phyloP scores from a whole-genome alignment of 2,329 filamentous ascomycete genomes.

The Didymella lethalis region DNA sequence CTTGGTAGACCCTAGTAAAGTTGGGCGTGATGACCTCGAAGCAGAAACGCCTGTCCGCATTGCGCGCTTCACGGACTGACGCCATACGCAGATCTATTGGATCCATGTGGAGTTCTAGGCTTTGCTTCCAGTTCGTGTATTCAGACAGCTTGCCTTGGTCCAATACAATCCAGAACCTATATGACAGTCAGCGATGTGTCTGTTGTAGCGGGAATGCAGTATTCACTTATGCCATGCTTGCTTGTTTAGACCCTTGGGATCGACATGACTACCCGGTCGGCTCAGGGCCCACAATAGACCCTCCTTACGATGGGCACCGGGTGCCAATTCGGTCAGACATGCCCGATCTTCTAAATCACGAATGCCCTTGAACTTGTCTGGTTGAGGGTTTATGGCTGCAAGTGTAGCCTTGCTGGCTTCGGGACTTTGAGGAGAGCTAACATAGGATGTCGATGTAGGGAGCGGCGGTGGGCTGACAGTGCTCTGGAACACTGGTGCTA shows the following conservation, averaged over 20 bases:
- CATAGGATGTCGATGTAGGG: constrained; percentile 34
- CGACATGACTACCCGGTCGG: constrained; percentile 89
- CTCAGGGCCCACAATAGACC: constrained; percentile 94
- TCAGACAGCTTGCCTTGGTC: constrained; percentile 97
- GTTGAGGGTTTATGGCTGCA: constrained; percentile 46
- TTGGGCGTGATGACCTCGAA: constrained; percentile 98
- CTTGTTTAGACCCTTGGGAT: constrained; percentile 94
- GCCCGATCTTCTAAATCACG: constrained; percentile 79
- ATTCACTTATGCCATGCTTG: constrained; percentile 98
- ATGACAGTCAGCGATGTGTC: constrained; percentile 35
- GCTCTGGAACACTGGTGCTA: constrained; percentile 47
- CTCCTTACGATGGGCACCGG: constrained; percentile 81
- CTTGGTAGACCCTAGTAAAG: constrained; percentile 95
- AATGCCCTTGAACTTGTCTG: constrained; percentile 83
- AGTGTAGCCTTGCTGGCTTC: constrained; percentile 38
- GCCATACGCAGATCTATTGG: constrained; percentile 97
- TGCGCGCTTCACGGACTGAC: constrained; percentile 93
- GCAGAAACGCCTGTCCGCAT: constrained; percentile 93
- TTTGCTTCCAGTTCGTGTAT: constrained; percentile 99
- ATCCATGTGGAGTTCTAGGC: constrained; percentile 94
- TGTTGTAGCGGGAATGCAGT: neutral
- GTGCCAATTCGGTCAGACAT: constrained; percentile 58
- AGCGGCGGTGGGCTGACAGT: constrained; percentile 43
- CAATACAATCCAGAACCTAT: constrained; percentile 95
- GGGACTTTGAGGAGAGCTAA: constrained; percentile 41